These are phyloP conservation scores for Andrographis paniculata DNA, from an alignment of 305 asterid species.

Conservation along the genomic window DNA sequence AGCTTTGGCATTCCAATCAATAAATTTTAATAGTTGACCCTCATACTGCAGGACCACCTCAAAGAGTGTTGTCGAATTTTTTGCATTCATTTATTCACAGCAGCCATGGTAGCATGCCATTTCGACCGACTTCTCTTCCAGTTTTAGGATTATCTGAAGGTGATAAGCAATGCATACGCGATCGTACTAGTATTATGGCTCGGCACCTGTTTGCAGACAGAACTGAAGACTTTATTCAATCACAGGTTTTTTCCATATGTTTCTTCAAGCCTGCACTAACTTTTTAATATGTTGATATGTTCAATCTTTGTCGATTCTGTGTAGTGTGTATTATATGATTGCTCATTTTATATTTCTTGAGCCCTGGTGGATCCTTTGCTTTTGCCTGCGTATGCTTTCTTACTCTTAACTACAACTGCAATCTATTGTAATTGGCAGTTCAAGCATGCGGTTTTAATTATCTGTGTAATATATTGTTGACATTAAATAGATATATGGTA, in stretches of 20 bases:
- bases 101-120: constrained; percentile 65
- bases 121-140: constrained; percentile 84
- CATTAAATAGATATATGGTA: background rate
- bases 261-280: constrained; percentile 16
- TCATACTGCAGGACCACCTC: constrained; percentile 92
- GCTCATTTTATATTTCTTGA: background rate
- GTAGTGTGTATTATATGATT: background rate
- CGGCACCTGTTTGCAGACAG: constrained; percentile 96
- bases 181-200: constrained; percentile 99
- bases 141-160: constrained; percentile 89
- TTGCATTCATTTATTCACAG: constrained; percentile 94
- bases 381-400: background rate
- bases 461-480: background rate
- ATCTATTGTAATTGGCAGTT: background rate
- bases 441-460: background rate
- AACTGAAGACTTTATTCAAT: constrained; percentile 79
- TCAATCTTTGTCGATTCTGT: background rate
- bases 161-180: constrained; percentile 95
- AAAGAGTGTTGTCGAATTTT: constrained; percentile 83
- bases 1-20: constrained; percentile 17
- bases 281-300: background rate
- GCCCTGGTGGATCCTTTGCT: background rate
- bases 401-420: background rate
- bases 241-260: constrained; percentile 56
- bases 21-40: constrained; percentile 16